Base-by-base conservation (phyloP, 768 basidiomycete species). In the Tulasnella sp. region DNA sequence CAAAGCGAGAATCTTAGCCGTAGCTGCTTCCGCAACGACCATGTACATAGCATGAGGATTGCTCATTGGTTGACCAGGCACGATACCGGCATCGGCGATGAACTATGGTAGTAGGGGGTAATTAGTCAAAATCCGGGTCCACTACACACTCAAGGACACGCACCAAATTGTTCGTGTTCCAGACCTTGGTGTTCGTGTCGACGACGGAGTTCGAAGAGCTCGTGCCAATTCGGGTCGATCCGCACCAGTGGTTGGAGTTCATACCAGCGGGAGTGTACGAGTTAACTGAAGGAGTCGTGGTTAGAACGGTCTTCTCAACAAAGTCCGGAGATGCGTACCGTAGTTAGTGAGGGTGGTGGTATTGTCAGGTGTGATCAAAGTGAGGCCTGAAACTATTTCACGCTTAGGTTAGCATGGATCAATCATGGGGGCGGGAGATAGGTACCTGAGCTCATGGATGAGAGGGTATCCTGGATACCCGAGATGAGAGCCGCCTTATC, bases 241-340 rank as follows among this genome's bases (percentile, higher is more conserved):
- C 90, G 27, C 91, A 88, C 90, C 90, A 91, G 84, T 92, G 91
- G 82, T 92, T 92, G 12, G 89, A 90, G 84, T 89, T 86, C 80
- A 81, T 81, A 16, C 81, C 74, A 38, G 84, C 82, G 8, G 83
- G 83, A 74, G 83, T 81, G 78, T 88, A 88, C 74, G 84, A 85
- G 80, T 88, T 85, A 21, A 89, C 86, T 87, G 80, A n/a, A 39
- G 27, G 27, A 16, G 18, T 27, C 40, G 2, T 7, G 1, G 56
- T 74, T 42, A 40, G 46, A 75, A 75, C n/a, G 19, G 31, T 16
- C 24, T n/a, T 40, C 38, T 36, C 71, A 27, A 18, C 46, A n/a
- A 39, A 74, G n/a, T 52, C 52, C 12, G 56, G 39, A 39, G 56
- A 21, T 68, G 48, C 27, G 16, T 82, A 88, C 89, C 88, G 82